phyloP scores from a whole-genome alignment of 202 grass and related monocot species.

The Carex arenaria region DNA sequence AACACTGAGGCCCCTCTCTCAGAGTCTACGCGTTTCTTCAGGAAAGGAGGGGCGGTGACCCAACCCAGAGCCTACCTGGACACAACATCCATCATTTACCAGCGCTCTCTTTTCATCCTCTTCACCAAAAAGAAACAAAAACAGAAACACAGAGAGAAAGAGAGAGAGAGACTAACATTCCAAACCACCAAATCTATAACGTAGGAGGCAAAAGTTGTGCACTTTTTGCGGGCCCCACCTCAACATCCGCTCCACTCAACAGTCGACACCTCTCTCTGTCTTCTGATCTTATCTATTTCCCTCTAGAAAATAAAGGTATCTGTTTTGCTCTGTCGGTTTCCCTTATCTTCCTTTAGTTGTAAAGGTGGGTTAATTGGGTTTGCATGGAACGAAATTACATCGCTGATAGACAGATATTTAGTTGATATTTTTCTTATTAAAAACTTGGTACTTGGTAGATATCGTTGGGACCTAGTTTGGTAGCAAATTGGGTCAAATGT shows the following conservation, averaged over 20 bases:
- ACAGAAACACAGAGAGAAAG: neutral
- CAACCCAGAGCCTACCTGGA: neutral
- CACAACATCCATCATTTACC: neutral
- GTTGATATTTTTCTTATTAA: neutral
- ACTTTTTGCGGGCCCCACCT: constrained; percentile 1
- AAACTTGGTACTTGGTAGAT: neutral
- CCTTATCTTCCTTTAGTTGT: neutral
- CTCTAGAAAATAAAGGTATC: neutral
- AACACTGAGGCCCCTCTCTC: neutral
- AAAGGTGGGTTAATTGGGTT: neutral
- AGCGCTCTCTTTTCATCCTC: neutral
- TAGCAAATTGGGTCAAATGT: neutral
- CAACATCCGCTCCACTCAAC: neutral
- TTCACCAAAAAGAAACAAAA: constrained; percentile 4
- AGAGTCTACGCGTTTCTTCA: constrained; percentile 18
- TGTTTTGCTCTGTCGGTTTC: neutral
- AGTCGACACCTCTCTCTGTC: neutral
- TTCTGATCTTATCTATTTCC: constrained; percentile 9
- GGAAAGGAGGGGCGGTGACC: constrained; percentile 22
- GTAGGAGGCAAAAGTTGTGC: constrained; percentile 16
- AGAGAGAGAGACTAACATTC: constrained; percentile 9
- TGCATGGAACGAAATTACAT: neutral
- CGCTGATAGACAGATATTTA: neutral
- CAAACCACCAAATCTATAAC: constrained; percentile 14
- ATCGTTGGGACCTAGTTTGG: neutral